Percentiles rank a stretch among this genome's conserved stretches.
Conservation (phyloP, 2,329 filamentous ascomycete species). For the Colletotrichum tropicicola region DNA sequence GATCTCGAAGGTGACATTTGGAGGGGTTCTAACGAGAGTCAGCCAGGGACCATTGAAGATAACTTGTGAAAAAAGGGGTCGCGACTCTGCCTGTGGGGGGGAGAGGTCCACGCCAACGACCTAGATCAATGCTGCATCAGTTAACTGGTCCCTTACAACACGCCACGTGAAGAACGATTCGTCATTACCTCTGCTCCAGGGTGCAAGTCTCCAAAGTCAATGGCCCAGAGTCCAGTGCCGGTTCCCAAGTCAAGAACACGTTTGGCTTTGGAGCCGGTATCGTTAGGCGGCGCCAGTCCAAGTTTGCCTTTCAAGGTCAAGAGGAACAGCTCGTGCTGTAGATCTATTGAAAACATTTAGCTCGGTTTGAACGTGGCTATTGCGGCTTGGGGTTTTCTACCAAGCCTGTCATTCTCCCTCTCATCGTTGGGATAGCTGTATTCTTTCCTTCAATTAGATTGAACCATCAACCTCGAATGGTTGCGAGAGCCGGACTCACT, state of each 20-base stretch:
- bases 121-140: too few species aligned
- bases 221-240: slow-evolving; percentile 54
- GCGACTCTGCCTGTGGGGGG: slow-evolving; percentile 48
- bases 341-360: too few species aligned
- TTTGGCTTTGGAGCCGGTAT: slow-evolving; percentile 1
- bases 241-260: slow-evolving; percentile 55
- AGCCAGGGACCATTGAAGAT: neutral
- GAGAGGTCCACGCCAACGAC: slow-evolving; percentile 50
- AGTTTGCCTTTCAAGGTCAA: slow-evolving; percentile 36
- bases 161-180: slow-evolving; percentile 1
- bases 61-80: neutral
- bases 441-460: neutral
- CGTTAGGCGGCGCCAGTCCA: slow-evolving; percentile 30
- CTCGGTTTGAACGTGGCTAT: too few species aligned
- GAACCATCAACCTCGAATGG: neutral
- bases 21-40: slow-evolving; percentile 54
- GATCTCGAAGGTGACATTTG: slow-evolving; percentile 57
- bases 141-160: too few species aligned
- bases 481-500: neutral
- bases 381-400: too few species aligned
- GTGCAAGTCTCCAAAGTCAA: slow-evolving; percentile 47
- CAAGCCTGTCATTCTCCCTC: slow-evolving; percentile 3
- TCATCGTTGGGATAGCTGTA: slow-evolving; percentile 6
- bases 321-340: slow-evolving; percentile 39
- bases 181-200: slow-evolving; percentile 35